Evolutionary conservation across 1,284 basidiomycete species (phyloP).

Genomic region (Peniophora sp.): DNA sequence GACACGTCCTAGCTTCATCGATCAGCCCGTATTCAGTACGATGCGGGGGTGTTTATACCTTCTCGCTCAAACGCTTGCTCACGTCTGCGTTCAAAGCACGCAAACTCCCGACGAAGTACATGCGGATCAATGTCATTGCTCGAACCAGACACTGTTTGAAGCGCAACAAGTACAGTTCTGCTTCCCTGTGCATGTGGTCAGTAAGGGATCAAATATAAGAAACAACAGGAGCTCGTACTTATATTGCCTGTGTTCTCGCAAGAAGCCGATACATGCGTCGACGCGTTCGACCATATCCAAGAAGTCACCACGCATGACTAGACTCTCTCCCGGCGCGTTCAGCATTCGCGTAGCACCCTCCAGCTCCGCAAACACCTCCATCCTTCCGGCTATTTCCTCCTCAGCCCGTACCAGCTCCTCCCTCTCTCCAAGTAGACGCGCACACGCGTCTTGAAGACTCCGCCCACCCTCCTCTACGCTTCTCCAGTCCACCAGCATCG

Average conservation of each 20-base stretch:
- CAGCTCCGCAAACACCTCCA: slow-evolving; percentile 89
- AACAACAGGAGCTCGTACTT: slow-evolving; percentile 37
- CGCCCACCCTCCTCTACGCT: slow-evolving; percentile 84
- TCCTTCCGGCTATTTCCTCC: slow-evolving; percentile 65
- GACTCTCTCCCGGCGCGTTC: slow-evolving; percentile 84
- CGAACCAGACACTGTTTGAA: slow-evolving; percentile 95
- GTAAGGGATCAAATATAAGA: neutral
- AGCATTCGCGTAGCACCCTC: slow-evolving; percentile 86
- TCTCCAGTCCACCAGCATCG: slow-evolving; percentile 76
- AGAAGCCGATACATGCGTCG: slow-evolving; percentile 85
- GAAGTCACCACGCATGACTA: slow-evolving; percentile 85
- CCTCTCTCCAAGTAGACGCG: slow-evolving; percentile 79
- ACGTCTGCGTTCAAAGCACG: slow-evolving; percentile 70
- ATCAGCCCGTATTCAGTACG: too few relatives aligned
- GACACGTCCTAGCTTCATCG: slow-evolving; percentile 57
- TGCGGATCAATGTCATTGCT: slow-evolving; percentile 92
- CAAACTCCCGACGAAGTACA: slow-evolving; percentile 84
- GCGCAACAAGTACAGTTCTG: slow-evolving; percentile 84
- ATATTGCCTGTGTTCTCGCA: slow-evolving; percentile 51
- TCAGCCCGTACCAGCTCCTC: slow-evolving; percentile 73
- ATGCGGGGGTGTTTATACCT: too few relatives aligned
- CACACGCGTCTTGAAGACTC: slow-evolving; percentile 85
- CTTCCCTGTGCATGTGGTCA: slow-evolving; percentile 66
- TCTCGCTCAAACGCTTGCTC: slow-evolving; percentile 63
- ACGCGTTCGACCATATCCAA: slow-evolving; percentile 90